phyloP scores from a whole-genome alignment of 495 filamentous ascomycete genomes.

The Rusavskia elegans region DNA sequence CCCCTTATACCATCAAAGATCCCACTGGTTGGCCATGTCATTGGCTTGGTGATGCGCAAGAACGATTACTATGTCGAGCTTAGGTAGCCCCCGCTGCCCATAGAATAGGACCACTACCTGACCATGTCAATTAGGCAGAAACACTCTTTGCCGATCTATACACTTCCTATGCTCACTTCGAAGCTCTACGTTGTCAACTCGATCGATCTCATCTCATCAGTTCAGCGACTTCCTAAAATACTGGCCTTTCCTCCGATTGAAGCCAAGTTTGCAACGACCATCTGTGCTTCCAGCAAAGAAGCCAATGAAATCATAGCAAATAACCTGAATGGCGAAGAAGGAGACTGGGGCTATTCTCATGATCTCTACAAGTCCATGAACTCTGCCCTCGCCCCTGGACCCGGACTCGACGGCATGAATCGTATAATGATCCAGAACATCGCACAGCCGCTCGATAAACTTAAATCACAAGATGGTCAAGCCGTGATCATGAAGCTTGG shows the following conservation, averaged over 20 bases:
- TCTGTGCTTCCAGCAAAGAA: conserved; percentile 17
- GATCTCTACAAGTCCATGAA: conserved; percentile 18
- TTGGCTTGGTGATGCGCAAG: conserved; percentile 14
- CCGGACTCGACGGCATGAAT: conserved; percentile 22
- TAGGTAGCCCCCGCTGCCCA: background rate
- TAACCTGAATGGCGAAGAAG: conserved; percentile 17
- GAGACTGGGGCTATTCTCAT: conserved; percentile 19
- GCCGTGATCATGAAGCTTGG: conserved; percentile 5
- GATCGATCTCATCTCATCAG: conserved; percentile 18
- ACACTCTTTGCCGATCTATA: conserved; percentile 18
- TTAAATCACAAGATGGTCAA: background rate
- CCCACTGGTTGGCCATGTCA: conserved; percentile 17
- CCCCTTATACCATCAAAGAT: conserved; percentile 13
- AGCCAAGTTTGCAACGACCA: conserved; percentile 18
- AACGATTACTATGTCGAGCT: conserved; percentile 12
- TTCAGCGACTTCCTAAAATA: conserved; percentile 18
- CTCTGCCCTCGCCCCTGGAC: conserved; percentile 17
- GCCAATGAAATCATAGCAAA: conserved; percentile 14
- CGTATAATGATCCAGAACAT: conserved; percentile 18
- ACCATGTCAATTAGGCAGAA: conserved; percentile 5
- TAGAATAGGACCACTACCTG: background rate
- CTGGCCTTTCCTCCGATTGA: conserved; percentile 25
- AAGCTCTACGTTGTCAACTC: conserved; percentile 24
- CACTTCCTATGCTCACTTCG: conserved; percentile 17
- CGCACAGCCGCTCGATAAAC: conserved; percentile 6